phyloP scores from a whole-genome alignment of 2,329 filamentous ascomycete genomes.

The Aspergillus candidus region DNA sequence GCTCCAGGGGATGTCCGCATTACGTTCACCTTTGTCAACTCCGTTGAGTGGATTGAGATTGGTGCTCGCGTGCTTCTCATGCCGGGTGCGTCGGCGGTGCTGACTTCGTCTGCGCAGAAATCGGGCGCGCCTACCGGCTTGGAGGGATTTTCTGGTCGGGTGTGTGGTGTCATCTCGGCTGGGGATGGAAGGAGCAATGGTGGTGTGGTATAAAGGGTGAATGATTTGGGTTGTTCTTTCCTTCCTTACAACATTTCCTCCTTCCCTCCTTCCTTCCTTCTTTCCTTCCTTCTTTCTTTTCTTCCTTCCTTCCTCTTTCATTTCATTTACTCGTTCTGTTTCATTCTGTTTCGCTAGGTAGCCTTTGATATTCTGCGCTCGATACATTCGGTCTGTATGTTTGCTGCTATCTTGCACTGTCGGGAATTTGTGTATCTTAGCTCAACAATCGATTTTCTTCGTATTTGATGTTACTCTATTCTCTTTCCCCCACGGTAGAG shows the following conservation, averaged over 20 bases:
- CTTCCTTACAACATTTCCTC: background rate
- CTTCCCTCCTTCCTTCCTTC: background rate
- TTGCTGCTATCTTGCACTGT: no score
- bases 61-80: constrained; percentile 55
- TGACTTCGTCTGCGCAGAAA: constrained; percentile 41
- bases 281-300: background rate
- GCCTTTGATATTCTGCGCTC: no score
- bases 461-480: no score
- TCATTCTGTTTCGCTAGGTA: no score
- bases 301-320: no score
- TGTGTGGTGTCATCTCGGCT: constrained; percentile 34
- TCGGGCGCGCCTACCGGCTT: constrained; percentile 48
- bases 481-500: no score
- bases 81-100: constrained; percentile 49
- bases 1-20: constrained; percentile 37
- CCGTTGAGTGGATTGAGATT: constrained; percentile 52
- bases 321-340: no score
- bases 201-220: background rate
- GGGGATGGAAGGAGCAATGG: constrained; percentile 35
- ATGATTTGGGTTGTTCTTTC: constrained; percentile 15
- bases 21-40: constrained; percentile 53
- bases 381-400: no score
- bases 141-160: constrained; percentile 54
- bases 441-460: no score
- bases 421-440: no score